Percentiles rank a stretch among this genome's conserved stretches.
These are phyloP conservation scores for Brettanomyces nanus DNA, from an alignment of 805 yeast genomes.

Conservation along the genomic window DNA sequence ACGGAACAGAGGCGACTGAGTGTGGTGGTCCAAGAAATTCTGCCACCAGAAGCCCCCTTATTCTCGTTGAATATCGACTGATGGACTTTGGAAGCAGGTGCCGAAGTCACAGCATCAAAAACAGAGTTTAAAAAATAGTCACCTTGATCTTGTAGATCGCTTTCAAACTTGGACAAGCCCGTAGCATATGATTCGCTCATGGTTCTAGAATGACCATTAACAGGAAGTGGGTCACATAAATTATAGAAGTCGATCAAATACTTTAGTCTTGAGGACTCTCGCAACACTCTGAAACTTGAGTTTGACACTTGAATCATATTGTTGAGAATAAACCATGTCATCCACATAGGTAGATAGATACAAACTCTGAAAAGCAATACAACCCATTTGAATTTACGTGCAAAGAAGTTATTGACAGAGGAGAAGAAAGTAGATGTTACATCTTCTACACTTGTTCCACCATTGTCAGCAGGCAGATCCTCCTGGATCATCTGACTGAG, in stretches of 20 bases:
- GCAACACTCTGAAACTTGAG: constrained; percentile 22
- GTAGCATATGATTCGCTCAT: constrained; percentile 20
- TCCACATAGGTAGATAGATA: constrained; percentile 57
- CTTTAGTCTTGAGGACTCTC: constrained; percentile 20
- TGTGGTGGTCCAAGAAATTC: constrained; percentile 16
- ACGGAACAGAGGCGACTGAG: constrained; percentile 23
- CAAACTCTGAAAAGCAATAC: constrained; percentile 35
- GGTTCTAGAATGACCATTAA: constrained; percentile 8
- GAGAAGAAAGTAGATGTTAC: background rate
- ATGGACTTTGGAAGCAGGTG: constrained; percentile 13
- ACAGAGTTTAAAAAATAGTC: constrained; percentile 59
- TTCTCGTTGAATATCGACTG: constrained; percentile 22
- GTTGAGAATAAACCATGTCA: constrained; percentile 42
- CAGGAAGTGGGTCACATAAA: constrained; percentile 14
- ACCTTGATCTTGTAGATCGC: constrained; percentile 48
- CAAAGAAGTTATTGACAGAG: background rate
- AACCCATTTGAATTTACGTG: constrained; percentile 39
- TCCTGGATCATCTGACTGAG: constrained; percentile 14
- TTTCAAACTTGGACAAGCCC: constrained; percentile 28
- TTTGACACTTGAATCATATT: constrained; percentile 31
- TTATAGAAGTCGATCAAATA: constrained; percentile 14
- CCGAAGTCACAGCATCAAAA: constrained; percentile 45
- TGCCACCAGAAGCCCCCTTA: constrained; percentile 14
- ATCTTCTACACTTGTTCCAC: constrained; percentile 12
- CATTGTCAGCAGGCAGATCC: constrained; percentile 20